Base-by-base conservation (phyloP, 2,329 filamentous ascomycete species). In the Pseudophaeomoniella oleicola region DNA sequence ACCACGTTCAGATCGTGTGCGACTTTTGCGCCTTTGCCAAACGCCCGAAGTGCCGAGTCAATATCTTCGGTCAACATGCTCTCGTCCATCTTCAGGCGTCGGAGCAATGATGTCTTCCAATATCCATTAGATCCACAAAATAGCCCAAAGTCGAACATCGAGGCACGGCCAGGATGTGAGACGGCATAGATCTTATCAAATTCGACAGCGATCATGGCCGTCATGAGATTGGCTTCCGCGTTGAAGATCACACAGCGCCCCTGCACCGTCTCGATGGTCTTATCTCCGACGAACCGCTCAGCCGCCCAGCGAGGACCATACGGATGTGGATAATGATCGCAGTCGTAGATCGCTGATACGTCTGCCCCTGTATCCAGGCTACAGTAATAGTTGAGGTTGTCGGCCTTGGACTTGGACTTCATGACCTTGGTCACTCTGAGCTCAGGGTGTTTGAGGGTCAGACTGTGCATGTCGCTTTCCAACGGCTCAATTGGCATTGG, bases 131-230 rank as follows among this genome's bases (percentile, higher is more conserved):
- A 63, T 5, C 64, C 64, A 37, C 61, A 65, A 49, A 67, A 67
- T 4, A 67, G 54, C 11, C 63, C 64, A 38, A 67, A 67, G 3
- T 56, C 58, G 48, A 59, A 67, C 54, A 67, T 59, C 4, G 57
- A 53, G 6, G 61, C 57, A 6, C 64, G 56, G 4, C 64, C 64
- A 2, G 64, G 64, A 42, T 67, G 64, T 9, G 64, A 66, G 9
- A 66, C 63, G 2, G 63, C 64, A 43, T 67, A 67, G 40, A 67
- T 67, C 47, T 67, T 67, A 48, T 67, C 64, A 38, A 67, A 67
- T 42, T 67, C 64, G 19, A 67, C 58, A 2, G 60, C 55, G 12
- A 67, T 66, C 60, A 67, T 62, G 33, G 53, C 58, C 1, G 64
- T 58, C 31, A 63, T 51, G 43, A 64, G 55, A 3, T 52, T 58